These are phyloP conservation scores for Solanum stenotomum DNA, from an alignment of 257 asterid genomes.

Conservation along the genomic window DNA sequence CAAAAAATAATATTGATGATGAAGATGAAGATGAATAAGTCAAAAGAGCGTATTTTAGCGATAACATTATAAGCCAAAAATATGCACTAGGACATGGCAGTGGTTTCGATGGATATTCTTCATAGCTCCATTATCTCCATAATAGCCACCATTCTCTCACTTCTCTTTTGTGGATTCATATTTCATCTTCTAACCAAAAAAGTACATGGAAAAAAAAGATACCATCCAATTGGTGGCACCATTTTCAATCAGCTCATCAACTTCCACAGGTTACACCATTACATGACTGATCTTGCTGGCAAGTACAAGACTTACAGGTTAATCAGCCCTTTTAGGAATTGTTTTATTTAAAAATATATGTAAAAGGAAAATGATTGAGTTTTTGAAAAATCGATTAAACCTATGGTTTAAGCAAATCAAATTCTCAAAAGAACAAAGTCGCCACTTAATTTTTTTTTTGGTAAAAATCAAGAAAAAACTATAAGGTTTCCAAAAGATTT, in stretches of 20 bases:
- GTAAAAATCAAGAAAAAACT: too few species aligned
- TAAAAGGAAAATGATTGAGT: too few species aligned
- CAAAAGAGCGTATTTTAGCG: background rate
- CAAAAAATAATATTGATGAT: too few species aligned
- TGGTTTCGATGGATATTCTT: constrained; percentile 9
- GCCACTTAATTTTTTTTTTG: too few species aligned
- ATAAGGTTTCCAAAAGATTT: too few species aligned
- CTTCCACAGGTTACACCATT: constrained; percentile 51
- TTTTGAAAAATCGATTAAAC: too few species aligned
- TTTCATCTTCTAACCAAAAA: constrained; percentile 3
- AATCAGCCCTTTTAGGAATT: constrained; percentile 35
- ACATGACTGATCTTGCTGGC: constrained; percentile 56
- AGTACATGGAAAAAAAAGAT: constrained; percentile 20
- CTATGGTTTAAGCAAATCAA: too few species aligned
- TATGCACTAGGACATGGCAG: background rate
- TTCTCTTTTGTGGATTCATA: constrained; percentile 6
- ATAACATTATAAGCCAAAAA: background rate
- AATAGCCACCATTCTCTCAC: constrained; percentile 8
- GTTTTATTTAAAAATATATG: too few species aligned
- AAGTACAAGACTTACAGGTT: constrained; percentile 51
- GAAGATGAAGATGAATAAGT: background rate
- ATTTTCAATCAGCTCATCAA: constrained; percentile 40
- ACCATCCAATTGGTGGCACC: constrained; percentile 66
- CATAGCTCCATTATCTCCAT: background rate
- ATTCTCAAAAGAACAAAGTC: too few species aligned